Percentiles rank a stretch among this genome's conserved stretches.
Conservation (phyloP, 1,284 basidiomycete genomes). For the Tilletia indica region DNA sequence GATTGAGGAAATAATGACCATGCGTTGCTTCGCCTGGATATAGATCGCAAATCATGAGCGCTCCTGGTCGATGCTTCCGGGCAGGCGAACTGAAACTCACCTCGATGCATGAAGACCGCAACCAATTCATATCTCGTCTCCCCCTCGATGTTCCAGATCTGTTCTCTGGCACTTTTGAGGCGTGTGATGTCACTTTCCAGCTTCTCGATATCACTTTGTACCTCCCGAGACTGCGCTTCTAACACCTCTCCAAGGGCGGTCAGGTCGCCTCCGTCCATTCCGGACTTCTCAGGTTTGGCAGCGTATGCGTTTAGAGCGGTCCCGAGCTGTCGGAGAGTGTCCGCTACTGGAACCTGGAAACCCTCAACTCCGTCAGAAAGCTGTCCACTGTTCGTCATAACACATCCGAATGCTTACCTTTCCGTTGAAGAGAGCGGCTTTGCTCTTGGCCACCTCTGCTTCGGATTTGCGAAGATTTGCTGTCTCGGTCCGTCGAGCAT, state of each 20-base stretch:
- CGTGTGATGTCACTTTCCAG: conserved; percentile 60
- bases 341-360: background rate
- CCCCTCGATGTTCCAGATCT: conserved; percentile 71
- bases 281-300: background rate
- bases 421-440: conserved; percentile 3
- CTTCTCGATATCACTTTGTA: conserved; percentile 64
- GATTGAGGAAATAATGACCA: conserved; percentile 53
- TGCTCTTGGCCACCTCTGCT: background rate
- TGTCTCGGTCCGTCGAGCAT: background rate
- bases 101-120: conserved; percentile 93
- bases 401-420: background rate
- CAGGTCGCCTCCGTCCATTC: background rate
- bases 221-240: conserved; percentile 53
- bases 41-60: background rate
- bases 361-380: background rate
- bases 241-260: background rate
- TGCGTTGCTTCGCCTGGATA: conserved; percentile 47
- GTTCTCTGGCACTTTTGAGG: conserved; percentile 72
- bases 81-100: conserved; percentile 51
- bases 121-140: conserved; percentile 82
- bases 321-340: background rate
- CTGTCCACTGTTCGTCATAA: background rate
- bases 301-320: background rate
- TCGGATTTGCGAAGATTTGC: background rate
- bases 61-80: background rate